Conservation (phyloP, 2,329 filamentous ascomycete species). For the Corniculantispora saksenae region DNA sequence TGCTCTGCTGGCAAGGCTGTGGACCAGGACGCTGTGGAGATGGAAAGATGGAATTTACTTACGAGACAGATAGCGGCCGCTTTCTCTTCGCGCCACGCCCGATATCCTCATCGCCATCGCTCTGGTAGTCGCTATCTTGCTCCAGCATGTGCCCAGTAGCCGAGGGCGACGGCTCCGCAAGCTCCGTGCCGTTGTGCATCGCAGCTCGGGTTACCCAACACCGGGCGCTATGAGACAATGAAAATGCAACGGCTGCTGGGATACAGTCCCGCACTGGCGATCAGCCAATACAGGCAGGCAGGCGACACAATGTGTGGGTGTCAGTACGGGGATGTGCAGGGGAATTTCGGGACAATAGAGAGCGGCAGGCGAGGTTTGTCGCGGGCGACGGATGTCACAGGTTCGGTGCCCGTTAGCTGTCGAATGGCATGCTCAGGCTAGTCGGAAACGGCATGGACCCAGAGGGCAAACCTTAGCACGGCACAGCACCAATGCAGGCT, state of each 20-base stretch:
- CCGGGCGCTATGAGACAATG: background rate
- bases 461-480: background rate
- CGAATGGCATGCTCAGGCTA: background rate
- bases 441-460: background rate
- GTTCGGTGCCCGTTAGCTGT: background rate
- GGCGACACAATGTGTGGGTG: background rate
- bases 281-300: background rate
- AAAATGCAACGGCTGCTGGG: background rate
- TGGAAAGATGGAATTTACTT: conserved; percentile 30
- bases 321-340: background rate
- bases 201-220: conserved; percentile 4
- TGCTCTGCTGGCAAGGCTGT: background rate
- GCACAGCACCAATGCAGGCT: background rate
- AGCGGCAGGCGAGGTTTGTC: conserved; percentile 23
- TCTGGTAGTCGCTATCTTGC: conserved; percentile 53
- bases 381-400: background rate
- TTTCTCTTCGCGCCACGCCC: conserved; percentile 57
- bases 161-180: conserved; percentile 25
- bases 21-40: conserved; percentile 12
- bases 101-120: conserved; percentile 49
- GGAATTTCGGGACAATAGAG: conserved; percentile 22
- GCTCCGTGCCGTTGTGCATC: conserved; percentile 5
- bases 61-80: conserved; percentile 63
- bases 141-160: conserved; percentile 37
- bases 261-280: background rate